Conservation (phyloP, 2,329 filamentous ascomycete species). For the Aspergillus terreus region DNA sequence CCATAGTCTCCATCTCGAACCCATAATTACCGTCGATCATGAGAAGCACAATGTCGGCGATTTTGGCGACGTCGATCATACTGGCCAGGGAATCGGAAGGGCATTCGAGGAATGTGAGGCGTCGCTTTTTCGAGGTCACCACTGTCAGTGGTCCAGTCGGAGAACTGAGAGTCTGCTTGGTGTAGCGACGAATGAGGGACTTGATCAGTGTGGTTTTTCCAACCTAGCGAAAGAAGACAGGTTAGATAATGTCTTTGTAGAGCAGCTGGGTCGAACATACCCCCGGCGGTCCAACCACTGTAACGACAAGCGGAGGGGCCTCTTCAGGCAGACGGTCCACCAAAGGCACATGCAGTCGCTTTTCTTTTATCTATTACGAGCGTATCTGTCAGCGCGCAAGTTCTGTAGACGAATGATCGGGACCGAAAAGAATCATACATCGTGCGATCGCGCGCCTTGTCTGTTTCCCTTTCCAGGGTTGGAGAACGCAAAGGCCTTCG, state of each 20-base stretch:
- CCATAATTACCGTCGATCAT: conserved; percentile 99
- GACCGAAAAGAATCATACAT: conserved; percentile 41
- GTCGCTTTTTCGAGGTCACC: conserved; percentile 91
- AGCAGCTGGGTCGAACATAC: conserved; percentile 44
- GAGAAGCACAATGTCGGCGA: conserved; percentile 92
- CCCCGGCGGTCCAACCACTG: conserved; percentile 90
- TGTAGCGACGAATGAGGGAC: conserved; percentile 87
- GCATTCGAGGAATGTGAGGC: conserved; percentile 93
- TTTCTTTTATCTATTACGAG: conserved; percentile 76
- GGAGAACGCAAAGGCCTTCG: conserved; percentile 84
- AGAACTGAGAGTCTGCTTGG: conserved; percentile 88
- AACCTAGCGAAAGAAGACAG: conserved; percentile 33
- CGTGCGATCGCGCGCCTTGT: conserved; percentile 56
- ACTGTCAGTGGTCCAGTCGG: conserved; percentile 92
- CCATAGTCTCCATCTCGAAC: conserved; percentile 99
- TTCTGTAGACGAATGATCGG: not conserved
- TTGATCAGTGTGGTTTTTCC: conserved; percentile 96
- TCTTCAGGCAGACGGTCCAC: conserved; percentile 95
- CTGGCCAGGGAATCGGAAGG: conserved; percentile 89
- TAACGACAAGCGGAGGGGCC: conserved; percentile 85
- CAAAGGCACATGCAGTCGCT: conserved; percentile 90
- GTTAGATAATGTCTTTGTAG: conserved; percentile 3
- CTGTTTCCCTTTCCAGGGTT: conserved; percentile 76
- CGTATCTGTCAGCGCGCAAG: conserved; percentile 12
- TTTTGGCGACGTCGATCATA: conserved; percentile 96